phyloP scores from a whole-genome alignment of 352 stramenopile species.

The Sclerospora graminicola region DNA sequence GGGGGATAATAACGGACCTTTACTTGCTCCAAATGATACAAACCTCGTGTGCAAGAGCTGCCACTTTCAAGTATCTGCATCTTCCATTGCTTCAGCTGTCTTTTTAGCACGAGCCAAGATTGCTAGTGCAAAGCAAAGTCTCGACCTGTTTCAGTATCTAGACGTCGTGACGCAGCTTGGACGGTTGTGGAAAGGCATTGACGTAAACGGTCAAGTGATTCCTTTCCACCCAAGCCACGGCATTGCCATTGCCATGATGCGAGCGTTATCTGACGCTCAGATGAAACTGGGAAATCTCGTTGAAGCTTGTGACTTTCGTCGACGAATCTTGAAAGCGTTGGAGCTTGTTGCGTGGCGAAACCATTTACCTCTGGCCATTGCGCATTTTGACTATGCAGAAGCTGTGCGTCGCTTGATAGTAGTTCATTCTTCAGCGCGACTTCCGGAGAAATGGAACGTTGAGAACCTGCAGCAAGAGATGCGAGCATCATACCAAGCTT shows the following conservation, averaged over 20 bases:
- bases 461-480: conserved; percentile 21
- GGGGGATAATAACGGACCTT: conserved; percentile 4
- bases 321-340: conserved; percentile 18
- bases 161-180: conserved; percentile 17
- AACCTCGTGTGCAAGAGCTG: conserved; percentile 20
- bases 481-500: conserved; percentile 22
- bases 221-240: conserved; percentile 25
- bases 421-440: conserved; percentile 4
- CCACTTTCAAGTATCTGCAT: conserved; percentile 9
- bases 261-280: conserved; percentile 25
- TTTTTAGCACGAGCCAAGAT: conserved; percentile 6
- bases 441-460: conserved; percentile 12
- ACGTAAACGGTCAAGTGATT: conserved; percentile 15
- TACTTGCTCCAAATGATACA: conserved; percentile 16
- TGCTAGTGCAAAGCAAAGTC: conserved; percentile 17
- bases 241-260: conserved; percentile 19
- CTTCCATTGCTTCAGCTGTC: conserved; percentile 8
- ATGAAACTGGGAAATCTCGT: conserved; percentile 31
- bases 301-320: conserved; percentile 18
- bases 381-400: conserved; percentile 32
- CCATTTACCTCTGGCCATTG: conserved; percentile 26
- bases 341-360: conserved; percentile 17
- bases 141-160: conserved; percentile 23
- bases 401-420: conserved; percentile 20
- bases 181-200: conserved; percentile 8